Evolutionary conservation across 225 moss, liverwort and hornwort genomes (phyloP), one percentile per base, ranked within the genome.

Genomic region (Sphagnum tenellum): DNA sequence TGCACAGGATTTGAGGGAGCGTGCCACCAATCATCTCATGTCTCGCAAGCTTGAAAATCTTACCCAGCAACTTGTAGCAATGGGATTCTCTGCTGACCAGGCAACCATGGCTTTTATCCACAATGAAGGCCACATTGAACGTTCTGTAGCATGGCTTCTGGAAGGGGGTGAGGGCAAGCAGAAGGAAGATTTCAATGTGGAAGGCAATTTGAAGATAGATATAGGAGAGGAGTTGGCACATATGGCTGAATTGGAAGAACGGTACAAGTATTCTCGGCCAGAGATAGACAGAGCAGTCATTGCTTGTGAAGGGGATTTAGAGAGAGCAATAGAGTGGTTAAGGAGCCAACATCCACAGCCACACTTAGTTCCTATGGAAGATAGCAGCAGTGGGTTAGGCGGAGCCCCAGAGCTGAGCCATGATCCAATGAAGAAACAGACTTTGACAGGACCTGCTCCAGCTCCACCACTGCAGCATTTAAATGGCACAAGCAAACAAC

Each of bases 141-240:
- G 70, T 46, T 77, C 81, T 2, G 75, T 82, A 52, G 74, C 77
- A 56, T 82, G 78, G 78, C 68, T 82, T 61, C 61, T 82, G 70
- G 81, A 82, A 82, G 81, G 81, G 45, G 77, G 81, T 4, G 78
- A 78, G 69, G 81, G 78, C 13, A 66, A 82, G 60, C 74, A 77
- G 49, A 78, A 82, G 60, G 75, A 74, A 45, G 77, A 78, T 9
- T 29, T 29, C 1, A 29, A 29, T 29, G 71, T 71, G 7, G 74
- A 71, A 9, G 72, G 69, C 44, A 11, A 60, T 64, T 65, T 78
- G 67, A 75, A 82, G 68, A 70, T 82, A 72, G 81, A 82, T 59
- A 78, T 82, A 44, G 70, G 77, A 9, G 74, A 78, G 29, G 29
- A 29, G 67, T 69, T 78, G 63, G 75, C 81, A 8, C 77, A 77